phyloP scores from a whole-genome alignment of 1,139 yeast species.

The Sugiyamaella japonica region DNA sequence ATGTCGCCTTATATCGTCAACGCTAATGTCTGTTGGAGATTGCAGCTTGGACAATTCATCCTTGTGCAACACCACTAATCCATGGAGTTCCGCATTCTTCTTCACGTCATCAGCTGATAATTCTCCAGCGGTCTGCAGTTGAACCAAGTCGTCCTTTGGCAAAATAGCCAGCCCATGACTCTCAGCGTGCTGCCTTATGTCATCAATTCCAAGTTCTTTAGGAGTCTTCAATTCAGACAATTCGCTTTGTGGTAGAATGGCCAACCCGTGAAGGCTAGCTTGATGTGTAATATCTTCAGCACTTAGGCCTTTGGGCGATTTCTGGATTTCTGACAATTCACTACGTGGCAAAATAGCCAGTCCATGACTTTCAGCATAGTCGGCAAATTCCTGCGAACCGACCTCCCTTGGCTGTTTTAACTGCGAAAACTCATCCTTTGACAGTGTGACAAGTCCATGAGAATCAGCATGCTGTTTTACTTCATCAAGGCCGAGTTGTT shows the following conservation, averaged over 20 bases:
- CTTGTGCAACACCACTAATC: constrained; percentile 34
- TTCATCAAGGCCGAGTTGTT: constrained; percentile 20
- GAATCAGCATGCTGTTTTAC: constrained; percentile 29
- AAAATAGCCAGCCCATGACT: constrained; percentile 20
- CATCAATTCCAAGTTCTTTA: constrained; percentile 18
- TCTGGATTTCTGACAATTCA: constrained; percentile 11
- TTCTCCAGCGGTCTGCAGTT: constrained; percentile 24
- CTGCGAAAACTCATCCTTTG: constrained; percentile 6
- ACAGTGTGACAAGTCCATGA: constrained; percentile 30
- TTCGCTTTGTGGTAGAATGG: constrained; percentile 26
- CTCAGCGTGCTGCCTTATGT: constrained; percentile 23
- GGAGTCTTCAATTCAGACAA: not conserved
- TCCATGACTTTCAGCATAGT: constrained; percentile 25
- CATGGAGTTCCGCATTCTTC: constrained; percentile 30
- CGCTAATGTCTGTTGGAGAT: constrained; percentile 20
- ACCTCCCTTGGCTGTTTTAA: constrained; percentile 5
- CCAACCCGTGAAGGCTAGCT: constrained; percentile 34
- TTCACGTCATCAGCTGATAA: constrained; percentile 29
- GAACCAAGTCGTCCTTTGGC: constrained; percentile 21
- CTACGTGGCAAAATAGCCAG: constrained; percentile 28
- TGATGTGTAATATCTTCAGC: constrained; percentile 7
- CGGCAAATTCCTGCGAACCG: constrained; percentile 16
- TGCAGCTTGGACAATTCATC: constrained; percentile 26
- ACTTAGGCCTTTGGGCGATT: constrained; percentile 1
- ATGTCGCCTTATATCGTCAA: constrained; percentile 25